A percentile compares a stretch with the other conserved stretches of the same genome.
phyloP scores from a whole-genome alignment of 1,284 basidiomycete genomes.

The Kalmanozyma brasiliensis region DNA sequence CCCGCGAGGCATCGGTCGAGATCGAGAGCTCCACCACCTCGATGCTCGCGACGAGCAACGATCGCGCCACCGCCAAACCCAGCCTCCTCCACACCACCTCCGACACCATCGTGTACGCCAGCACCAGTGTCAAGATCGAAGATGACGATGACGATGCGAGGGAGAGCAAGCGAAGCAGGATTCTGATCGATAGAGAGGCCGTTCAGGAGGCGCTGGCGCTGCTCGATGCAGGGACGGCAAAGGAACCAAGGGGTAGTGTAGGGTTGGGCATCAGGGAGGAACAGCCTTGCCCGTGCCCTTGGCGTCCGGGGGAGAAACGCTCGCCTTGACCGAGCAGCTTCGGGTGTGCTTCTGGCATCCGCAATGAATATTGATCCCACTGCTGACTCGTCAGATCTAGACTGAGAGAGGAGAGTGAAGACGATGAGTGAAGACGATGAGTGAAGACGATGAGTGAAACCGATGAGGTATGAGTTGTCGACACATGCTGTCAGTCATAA shows the following conservation, averaged over 20 bases:
- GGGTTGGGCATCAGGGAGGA: conserved; percentile 10
- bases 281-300: conserved; percentile 33
- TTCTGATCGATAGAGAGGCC: conserved; percentile 53
- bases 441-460: too few relatives aligned
- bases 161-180: conserved; percentile 47
- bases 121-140: conserved; percentile 16
- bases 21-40: conserved; percentile 27
- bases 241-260: conserved; percentile 21
- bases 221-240: conserved; percentile 47
- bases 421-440: too few relatives aligned
- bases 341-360: too few relatives aligned
- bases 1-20: conserved; percentile 35
- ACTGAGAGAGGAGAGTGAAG: too few relatives aligned
- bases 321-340: not conserved
- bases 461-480: too few relatives aligned
- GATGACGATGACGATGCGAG: conserved; percentile 18
- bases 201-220: conserved; percentile 57
- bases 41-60: conserved; percentile 22
- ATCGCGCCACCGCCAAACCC: conserved; percentile 28
- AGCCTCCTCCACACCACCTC: conserved; percentile 18
- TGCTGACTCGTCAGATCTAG: too few relatives aligned
- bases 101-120: conserved; percentile 10
- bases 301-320: conserved; percentile 33
- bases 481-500: too few relatives aligned
- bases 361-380: too few relatives aligned